A percentile compares a stretch with the other conserved stretches of the same genome.
phyloP scores from a whole-genome alignment of 257 asterid genomes.

The Solanum chmielewskii region DNA sequence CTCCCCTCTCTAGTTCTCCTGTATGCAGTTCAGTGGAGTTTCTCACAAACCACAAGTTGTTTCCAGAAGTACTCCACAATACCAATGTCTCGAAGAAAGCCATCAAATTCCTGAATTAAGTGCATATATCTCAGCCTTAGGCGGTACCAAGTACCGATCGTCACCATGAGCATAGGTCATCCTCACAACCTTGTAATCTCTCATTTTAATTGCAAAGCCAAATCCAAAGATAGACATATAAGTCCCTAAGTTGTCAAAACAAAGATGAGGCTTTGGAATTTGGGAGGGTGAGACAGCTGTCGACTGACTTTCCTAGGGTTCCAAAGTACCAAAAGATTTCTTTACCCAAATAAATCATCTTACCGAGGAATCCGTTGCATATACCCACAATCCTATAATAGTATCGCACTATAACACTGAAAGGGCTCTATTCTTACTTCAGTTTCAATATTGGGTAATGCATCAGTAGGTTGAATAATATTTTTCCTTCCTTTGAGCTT shows the following conservation, averaged over 20 bases:
- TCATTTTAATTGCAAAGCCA: background rate
- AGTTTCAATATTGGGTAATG: background rate
- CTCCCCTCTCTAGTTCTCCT: background rate
- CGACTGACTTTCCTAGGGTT: conserved; percentile 10
- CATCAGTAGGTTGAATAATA: background rate
- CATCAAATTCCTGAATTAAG: background rate
- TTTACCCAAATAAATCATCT: conserved; percentile 12
- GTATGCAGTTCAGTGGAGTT: conserved; percentile 1
- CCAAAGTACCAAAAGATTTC: conserved; percentile 15
- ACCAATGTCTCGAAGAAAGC: background rate
- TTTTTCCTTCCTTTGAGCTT: background rate
- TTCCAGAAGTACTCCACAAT: conserved; percentile 3
- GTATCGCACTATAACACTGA: background rate
- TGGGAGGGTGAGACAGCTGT: background rate
- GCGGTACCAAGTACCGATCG: background rate
- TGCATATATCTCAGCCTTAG: background rate
- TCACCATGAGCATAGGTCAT: background rate
- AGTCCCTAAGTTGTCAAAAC: background rate
- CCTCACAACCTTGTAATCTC: background rate
- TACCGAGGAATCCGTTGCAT: conserved; percentile 26
- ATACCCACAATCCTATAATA: conserved; percentile 21
- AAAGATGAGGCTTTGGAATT: background rate
- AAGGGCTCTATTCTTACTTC: background rate
- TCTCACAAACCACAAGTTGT: background rate
- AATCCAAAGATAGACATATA: background rate